Percentiles rank a stretch among this genome's conserved stretches.
phyloP scores from a whole-genome alignment of 2,329 filamentous ascomycete species.

The Amesomyces nigricolor region DNA sequence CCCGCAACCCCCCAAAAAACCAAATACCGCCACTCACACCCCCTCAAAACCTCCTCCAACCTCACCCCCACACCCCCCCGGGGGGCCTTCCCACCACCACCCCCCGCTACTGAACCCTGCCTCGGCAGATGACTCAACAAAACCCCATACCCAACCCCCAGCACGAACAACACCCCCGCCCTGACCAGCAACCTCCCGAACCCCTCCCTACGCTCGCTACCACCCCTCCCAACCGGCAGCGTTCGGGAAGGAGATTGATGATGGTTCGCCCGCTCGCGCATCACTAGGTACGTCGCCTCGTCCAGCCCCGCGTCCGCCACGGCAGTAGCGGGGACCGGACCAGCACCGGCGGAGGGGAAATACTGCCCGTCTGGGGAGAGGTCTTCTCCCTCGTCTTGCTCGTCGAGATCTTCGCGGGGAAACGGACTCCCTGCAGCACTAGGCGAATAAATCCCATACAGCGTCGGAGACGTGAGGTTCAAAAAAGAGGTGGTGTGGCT shows the following conservation, averaged over 20 bases:
- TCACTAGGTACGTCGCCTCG: slow-evolving; percentile 41
- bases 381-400: slow-evolving; percentile 7
- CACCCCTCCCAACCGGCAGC: slow-evolving; percentile 25
- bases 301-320: slow-evolving; percentile 52
- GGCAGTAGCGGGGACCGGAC: slow-evolving; percentile 64
- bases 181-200: slow-evolving; percentile 52
- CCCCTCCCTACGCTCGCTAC: slow-evolving; percentile 26
- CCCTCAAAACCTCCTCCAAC: not conserved
- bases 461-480: slow-evolving; percentile 82
- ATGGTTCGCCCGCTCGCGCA: slow-evolving; percentile 34
- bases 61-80: too few species aligned
- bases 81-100: not conserved
- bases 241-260: slow-evolving; percentile 31
- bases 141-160: slow-evolving; percentile 78
- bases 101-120: slow-evolving; percentile 37
- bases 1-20: slow-evolving; percentile 77
- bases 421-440: slow-evolving; percentile 1
- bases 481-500: slow-evolving; percentile 71
- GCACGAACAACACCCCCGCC: slow-evolving; percentile 62
- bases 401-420: not conserved
- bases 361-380: slow-evolving; percentile 20
- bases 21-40: slow-evolving; percentile 60
- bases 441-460: slow-evolving; percentile 84
- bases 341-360: slow-evolving; percentile 37
- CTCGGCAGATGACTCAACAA: slow-evolving; percentile 76